Evolutionary conservation across 495 filamentous ascomycete species (phyloP).

Genomic region (Terfezia claveryi): DNA sequence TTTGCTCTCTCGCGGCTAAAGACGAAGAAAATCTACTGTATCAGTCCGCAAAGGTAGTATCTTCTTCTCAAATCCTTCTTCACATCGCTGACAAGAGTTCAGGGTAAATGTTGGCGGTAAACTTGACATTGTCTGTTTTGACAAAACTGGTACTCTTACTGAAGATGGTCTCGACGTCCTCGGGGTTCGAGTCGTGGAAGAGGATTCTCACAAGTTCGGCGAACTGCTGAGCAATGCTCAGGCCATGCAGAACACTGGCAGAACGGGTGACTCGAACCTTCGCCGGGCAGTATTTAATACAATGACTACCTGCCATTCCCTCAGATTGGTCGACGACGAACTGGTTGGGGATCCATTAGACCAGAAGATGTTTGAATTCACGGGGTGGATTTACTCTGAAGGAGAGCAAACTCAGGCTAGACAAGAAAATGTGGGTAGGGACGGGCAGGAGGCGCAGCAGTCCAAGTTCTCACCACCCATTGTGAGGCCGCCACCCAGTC

Average conservation of each 20-base stretch:
- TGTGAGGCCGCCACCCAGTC: constrained; percentile 43
- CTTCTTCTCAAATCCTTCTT: neutral
- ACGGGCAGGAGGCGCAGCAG: constrained; percentile 1
- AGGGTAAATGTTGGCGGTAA: constrained; percentile 91
- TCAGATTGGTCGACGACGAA: constrained; percentile 67
- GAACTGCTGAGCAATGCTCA: constrained; percentile 24
- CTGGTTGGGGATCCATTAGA: constrained; percentile 87
- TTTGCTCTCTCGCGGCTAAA: constrained; percentile 78
- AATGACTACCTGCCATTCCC: constrained; percentile 94
- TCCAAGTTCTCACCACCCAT: constrained; percentile 43
- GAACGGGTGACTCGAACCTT: constrained; percentile 8
- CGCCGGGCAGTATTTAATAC: constrained; percentile 53
- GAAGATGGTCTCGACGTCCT: constrained; percentile 94
- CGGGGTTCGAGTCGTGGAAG: constrained; percentile 54
- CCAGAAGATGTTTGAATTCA: constrained; percentile 98
- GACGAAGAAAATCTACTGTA: constrained; percentile 81
- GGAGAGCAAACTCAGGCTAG: constrained; percentile 38
- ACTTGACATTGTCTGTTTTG: constrained; percentile 88
- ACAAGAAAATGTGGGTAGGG: constrained; percentile 29
- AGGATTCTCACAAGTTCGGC: constrained; percentile 31
- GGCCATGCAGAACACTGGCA: constrained; percentile 19
- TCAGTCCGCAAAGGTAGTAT: constrained; percentile 61
- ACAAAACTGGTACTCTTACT: constrained; percentile 94
- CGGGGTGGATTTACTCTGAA: constrained; percentile 80
- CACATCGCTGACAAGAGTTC: constrained; percentile 2